Conservation (phyloP, 139 green algal species). For the Volvox reticuliferus region DNA sequence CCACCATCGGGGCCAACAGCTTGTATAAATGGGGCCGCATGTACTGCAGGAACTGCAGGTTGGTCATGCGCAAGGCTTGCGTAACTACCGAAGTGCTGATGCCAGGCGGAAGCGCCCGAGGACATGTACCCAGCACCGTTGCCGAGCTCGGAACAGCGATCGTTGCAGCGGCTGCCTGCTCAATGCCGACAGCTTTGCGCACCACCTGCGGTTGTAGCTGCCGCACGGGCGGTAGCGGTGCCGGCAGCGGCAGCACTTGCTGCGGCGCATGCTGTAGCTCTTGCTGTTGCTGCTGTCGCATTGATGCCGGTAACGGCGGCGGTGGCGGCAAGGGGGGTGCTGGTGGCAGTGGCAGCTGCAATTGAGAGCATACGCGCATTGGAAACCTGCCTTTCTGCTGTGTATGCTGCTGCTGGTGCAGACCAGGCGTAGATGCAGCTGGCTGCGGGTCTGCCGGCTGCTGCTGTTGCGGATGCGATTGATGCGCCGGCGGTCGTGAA, state of each 20-base stretch:
- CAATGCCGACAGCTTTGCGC: background rate
- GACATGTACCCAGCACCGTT: background rate
- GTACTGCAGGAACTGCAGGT: constrained; percentile 37
- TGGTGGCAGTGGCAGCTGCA: background rate
- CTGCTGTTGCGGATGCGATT: background rate
- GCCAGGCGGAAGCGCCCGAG: background rate
- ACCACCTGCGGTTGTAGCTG: background rate
- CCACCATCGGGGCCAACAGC: constrained; percentile 22
- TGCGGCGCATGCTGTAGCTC: background rate
- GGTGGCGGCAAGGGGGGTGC: background rate
- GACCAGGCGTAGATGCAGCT: background rate
- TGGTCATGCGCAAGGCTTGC: background rate
- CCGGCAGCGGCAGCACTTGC: background rate
- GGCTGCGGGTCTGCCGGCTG: background rate
- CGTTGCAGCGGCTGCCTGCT: background rate
- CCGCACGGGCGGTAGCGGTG: background rate
- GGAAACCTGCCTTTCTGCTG: background rate
- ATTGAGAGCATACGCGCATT: background rate
- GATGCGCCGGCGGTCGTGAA: background rate
- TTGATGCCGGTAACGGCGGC: background rate
- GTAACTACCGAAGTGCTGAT: background rate
- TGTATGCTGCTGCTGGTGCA: background rate
- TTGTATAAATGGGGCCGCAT: constrained; percentile 5
- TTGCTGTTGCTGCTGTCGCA: background rate
- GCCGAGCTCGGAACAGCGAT: background rate